Conservation (phyloP, 768 basidiomycete species). For the Leccinum boreale region DNA sequence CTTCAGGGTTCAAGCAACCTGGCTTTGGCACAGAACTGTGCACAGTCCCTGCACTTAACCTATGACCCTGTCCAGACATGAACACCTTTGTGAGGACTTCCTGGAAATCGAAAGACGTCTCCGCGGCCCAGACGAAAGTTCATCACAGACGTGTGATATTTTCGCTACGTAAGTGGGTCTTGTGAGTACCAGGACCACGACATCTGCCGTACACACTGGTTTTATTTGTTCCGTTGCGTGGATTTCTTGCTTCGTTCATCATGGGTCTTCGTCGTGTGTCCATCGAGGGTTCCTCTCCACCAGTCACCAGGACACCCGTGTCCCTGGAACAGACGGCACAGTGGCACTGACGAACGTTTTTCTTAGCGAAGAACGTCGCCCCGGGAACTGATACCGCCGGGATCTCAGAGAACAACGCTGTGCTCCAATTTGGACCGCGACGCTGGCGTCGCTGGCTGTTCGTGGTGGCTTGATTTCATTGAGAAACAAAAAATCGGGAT, state of each 20-base stretch:
- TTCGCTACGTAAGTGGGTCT: background rate
- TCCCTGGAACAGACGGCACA: background rate
- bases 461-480: background rate
- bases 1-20: background rate
- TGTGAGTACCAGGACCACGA: background rate
- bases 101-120: conserved; percentile 1
- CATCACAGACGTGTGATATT: background rate
- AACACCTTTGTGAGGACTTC: conserved; percentile 4
- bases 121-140: conserved; percentile 1
- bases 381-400: background rate
- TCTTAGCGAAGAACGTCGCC: background rate
- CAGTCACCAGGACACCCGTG: background rate
- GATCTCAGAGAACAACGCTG: background rate
- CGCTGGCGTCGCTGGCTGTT: background rate
- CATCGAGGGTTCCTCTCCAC: background rate
- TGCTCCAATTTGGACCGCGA: background rate
- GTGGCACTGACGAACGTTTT: background rate
- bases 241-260: background rate
- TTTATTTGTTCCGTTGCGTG: background rate
- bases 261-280: background rate
- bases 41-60: background rate
- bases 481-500: background rate
- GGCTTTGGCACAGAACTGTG: background rate
- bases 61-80: background rate
- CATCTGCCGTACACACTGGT: background rate